A percentile compares a stretch with the other conserved stretches of the same genome.
These are phyloP conservation scores for Hyphopichia pseudoburtonii DNA, from an alignment of 1,139 yeast genomes.

Conservation along the genomic window DNA sequence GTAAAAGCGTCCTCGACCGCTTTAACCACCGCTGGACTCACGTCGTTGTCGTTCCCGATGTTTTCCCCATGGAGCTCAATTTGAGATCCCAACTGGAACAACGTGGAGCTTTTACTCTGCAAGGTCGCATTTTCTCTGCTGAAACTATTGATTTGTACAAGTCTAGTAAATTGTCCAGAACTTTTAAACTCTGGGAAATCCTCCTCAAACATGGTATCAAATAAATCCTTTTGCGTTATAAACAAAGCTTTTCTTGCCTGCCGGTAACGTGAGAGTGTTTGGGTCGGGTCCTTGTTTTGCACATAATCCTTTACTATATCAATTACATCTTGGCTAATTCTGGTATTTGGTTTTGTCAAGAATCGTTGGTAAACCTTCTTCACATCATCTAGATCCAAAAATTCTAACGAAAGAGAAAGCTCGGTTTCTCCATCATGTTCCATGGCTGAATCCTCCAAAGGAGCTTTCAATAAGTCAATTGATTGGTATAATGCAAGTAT, in stretches of 20 bases:
- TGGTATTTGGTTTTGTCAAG: conserved; percentile 29
- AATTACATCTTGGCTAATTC: conserved; percentile 22
- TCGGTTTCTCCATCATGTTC: conserved; percentile 22
- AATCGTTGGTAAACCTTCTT: conserved; percentile 45
- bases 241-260: conserved; percentile 59
- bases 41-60: conserved; percentile 7
- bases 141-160: conserved; percentile 6
- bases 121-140: not conserved
- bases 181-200: conserved; percentile 60
- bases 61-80: not conserved
- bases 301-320: conserved; percentile 30
- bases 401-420: conserved; percentile 32
- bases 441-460: conserved; percentile 53
- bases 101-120: not conserved
- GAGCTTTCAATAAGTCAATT: conserved; percentile 69
- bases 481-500: conserved; percentile 64
- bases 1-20: conserved; percentile 75
- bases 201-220: conserved; percentile 43
- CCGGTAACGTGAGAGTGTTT: conserved; percentile 25
- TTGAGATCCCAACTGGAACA: not conserved
- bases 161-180: conserved; percentile 16
- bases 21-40: conserved; percentile 47
- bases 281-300: conserved; percentile 12
- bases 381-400: conserved; percentile 49
- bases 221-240: conserved; percentile 53